These are phyloP conservation scores for Cutaneotrichosporon cavernicola DNA, from an alignment of 1,284 basidiomycete genomes.

Conservation along the genomic window DNA sequence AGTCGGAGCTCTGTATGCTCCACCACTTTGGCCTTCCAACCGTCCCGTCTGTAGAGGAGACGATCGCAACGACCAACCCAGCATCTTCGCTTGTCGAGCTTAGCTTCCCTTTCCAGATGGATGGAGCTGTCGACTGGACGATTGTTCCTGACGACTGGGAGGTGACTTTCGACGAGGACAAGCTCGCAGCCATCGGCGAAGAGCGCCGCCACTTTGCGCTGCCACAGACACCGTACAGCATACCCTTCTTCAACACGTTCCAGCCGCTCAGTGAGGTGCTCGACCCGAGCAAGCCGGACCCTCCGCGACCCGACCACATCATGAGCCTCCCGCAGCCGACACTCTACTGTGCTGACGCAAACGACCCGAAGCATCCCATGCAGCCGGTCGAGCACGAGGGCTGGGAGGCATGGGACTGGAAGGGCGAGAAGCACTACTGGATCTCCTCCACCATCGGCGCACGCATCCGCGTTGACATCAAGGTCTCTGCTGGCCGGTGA, in stretches of 20 bases:
- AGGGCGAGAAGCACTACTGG: conserved; percentile 53
- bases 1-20: conserved; percentile 51
- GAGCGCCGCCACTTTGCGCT: conserved; percentile 44
- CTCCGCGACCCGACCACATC: conserved; percentile 32
- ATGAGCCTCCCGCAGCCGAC: conserved; percentile 42
- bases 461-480: conserved; percentile 49
- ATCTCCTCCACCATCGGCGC: conserved; percentile 42
- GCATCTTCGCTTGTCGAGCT: conserved; percentile 41
- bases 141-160: conserved; percentile 44
- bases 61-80: conserved; percentile 36
- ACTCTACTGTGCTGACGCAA: conserved; percentile 52
- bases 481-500: conserved; percentile 47
- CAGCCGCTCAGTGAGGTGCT: conserved; percentile 45
- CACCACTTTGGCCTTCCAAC: conserved; percentile 40
- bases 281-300: conserved; percentile 37
- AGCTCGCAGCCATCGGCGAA: conserved; percentile 28
- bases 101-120: conserved; percentile 12
- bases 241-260: conserved; percentile 43
- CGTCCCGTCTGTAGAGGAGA: conserved; percentile 29
- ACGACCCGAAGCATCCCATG: conserved; percentile 48
- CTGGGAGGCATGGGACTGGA: conserved; percentile 50
- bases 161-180: conserved; percentile 34
- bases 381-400: conserved; percentile 39
- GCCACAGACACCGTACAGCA: conserved; percentile 40
- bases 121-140: conserved; percentile 14